phyloP scores from a whole-genome alignment of 306 rosid genomes.

The Glycine soja region DNA sequence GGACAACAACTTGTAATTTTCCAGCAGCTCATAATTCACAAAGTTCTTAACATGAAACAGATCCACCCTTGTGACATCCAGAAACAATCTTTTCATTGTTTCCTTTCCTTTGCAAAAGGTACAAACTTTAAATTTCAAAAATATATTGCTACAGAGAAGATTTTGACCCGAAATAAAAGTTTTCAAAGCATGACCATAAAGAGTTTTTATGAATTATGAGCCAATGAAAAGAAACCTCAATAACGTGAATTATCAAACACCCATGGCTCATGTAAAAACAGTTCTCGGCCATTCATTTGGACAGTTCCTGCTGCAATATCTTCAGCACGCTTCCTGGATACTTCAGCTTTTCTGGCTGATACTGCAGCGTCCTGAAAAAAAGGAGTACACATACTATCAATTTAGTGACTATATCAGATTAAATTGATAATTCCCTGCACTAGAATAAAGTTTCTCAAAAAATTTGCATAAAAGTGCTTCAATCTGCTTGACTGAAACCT shows the following conservation, averaged over 20 bases:
- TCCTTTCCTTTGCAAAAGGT: slow-evolving; percentile 1
- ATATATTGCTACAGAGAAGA: slow-evolving; percentile 9
- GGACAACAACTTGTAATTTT: not conserved
- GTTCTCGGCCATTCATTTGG: slow-evolving; percentile 91
- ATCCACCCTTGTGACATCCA: slow-evolving; percentile 1
- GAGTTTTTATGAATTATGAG: slow-evolving; percentile 9
- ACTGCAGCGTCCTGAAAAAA: slow-evolving; percentile 72
- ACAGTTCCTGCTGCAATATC: slow-evolving; percentile 80
- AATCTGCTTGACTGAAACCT: slow-evolving; percentile 30
- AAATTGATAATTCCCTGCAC: not conserved
- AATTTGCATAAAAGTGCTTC: slow-evolving; percentile 2
- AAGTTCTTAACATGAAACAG: slow-evolving; percentile 10
- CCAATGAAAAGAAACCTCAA: slow-evolving; percentile 57
- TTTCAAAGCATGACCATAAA: slow-evolving; percentile 23
- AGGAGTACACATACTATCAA: not conserved
- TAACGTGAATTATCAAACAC: slow-evolving; percentile 76
- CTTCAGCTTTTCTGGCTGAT: slow-evolving; percentile 73
- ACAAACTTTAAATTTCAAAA: slow-evolving; percentile 1
- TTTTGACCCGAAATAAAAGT: not conserved
- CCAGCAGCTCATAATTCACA: slow-evolving; percentile 1
- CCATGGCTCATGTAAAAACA: slow-evolving; percentile 86
- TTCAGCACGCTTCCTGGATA: slow-evolving; percentile 77
- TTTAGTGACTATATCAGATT: not conserved
- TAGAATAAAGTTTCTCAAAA: slow-evolving; percentile 8
- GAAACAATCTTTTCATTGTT: not conserved